phyloP scores from a whole-genome alignment of 2,329 filamentous ascomycete genomes.

The Aspergillus thermomutatus region DNA sequence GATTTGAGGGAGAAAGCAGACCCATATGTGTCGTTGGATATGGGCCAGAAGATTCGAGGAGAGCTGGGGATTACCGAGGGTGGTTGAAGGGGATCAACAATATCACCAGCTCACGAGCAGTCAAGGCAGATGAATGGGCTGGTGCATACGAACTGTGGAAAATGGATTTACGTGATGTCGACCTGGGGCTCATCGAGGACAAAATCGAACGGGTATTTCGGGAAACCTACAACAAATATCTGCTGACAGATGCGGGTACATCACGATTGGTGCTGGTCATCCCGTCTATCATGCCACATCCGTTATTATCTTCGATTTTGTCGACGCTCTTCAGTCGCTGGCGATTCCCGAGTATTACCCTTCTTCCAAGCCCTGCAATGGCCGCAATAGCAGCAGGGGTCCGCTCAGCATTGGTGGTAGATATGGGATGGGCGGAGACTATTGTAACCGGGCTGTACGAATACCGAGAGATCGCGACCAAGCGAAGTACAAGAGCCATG shows the following conservation, averaged over 20 bases:
- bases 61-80: constrained; percentile 75
- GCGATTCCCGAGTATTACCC: constrained; percentile 73
- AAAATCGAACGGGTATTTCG: constrained; percentile 80
- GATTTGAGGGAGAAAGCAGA: constrained; percentile 78
- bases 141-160: constrained; percentile 68
- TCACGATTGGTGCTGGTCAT: constrained; percentile 72
- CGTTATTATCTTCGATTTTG: constrained; percentile 70
- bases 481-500: constrained; percentile 69
- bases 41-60: constrained; percentile 69
- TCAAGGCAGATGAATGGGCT: constrained; percentile 43
- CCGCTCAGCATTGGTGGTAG: constrained; percentile 79
- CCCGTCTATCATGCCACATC: constrained; percentile 73
- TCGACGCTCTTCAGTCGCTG: constrained; percentile 78
- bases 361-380: constrained; percentile 75
- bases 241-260: constrained; percentile 60
- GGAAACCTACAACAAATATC: constrained; percentile 76
- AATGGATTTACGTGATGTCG: constrained; percentile 67
- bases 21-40: constrained; percentile 71
- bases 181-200: constrained; percentile 78
- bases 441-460: constrained; percentile 84
- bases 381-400: constrained; percentile 74
- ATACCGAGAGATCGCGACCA: constrained; percentile 73
- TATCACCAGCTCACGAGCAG: constrained; percentile 27
- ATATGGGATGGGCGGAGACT: constrained; percentile 91
- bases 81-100: constrained; percentile 58